Percentiles rank a stretch among this genome's conserved stretches.
Evolutionary conservation across 2,329 filamentous ascomycete species (phyloP).

Genomic region (Diaporthe destruens): DNA sequence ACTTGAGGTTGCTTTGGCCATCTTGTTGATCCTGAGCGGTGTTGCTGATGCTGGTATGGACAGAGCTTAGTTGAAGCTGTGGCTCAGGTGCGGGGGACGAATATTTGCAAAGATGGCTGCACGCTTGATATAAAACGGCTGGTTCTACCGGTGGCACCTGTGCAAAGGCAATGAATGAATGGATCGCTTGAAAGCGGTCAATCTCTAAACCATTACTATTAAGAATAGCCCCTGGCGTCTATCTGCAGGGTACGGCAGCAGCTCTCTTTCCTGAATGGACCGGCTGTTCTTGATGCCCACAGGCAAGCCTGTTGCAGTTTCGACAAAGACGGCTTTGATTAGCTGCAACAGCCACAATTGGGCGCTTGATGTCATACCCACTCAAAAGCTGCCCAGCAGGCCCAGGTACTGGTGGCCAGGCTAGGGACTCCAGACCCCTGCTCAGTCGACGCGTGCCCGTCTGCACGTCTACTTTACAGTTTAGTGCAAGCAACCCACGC

Average conservation of each 20-base stretch:
- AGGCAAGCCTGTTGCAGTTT: conserved; percentile 3
- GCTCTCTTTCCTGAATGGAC: conserved; percentile 27
- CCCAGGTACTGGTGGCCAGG: neutral
- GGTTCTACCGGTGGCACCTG: neutral
- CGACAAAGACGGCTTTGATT: conserved; percentile 30
- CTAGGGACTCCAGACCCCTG: neutral
- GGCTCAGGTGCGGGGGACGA: neutral
- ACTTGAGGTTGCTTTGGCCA: conserved; percentile 36
- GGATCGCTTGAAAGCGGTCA: conserved; percentile 16
- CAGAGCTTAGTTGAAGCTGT: neutral
- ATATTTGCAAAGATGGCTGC: neutral
- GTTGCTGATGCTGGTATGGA: neutral
- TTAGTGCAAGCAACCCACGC: neutral
- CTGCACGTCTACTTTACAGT: too few species aligned
- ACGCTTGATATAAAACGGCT: neutral
- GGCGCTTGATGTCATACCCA: neutral
- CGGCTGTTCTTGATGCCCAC: neutral
- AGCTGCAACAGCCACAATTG: neutral
- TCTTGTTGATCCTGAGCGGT: neutral
- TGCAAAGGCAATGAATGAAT: conserved; percentile 17
- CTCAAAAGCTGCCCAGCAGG: conserved; percentile 4
- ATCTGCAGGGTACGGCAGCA: conserved; percentile 14
- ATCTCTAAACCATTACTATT: neutral
- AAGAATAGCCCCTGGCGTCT: conserved; percentile 3
- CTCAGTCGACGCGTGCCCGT: neutral